These are phyloP conservation scores for Penicillium concentricum DNA, from an alignment of 2,329 filamentous ascomycete genomes.

Conservation along the genomic window DNA sequence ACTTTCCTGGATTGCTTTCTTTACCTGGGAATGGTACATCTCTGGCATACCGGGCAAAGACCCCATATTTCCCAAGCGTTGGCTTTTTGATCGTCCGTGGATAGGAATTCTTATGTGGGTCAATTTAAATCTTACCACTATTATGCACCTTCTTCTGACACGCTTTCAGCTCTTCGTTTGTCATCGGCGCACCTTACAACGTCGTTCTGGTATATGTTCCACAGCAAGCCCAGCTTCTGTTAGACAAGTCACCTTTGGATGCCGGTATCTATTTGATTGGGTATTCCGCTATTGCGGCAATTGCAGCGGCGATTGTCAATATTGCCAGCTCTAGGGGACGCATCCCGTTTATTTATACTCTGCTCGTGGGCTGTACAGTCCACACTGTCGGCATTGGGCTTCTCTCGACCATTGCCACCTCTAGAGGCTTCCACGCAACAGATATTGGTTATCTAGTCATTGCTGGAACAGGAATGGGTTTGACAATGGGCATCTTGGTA, in stretches of 20 bases:
- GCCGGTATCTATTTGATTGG: conserved; percentile 28
- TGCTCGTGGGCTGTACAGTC: conserved; percentile 24
- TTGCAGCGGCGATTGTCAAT: conserved; percentile 23
- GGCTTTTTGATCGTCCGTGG: conserved; percentile 26
- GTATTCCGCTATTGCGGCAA: conserved; percentile 25
- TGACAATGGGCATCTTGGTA: conserved; percentile 24
- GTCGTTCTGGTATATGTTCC: conserved; percentile 31
- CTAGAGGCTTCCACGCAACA: conserved; percentile 19
- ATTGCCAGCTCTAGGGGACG: conserved; percentile 22
- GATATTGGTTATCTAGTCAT: conserved; percentile 24
- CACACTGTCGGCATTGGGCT: conserved; percentile 29
- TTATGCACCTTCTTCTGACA: neutral
- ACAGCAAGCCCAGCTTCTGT: conserved; percentile 28
- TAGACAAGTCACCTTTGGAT: conserved; percentile 25
- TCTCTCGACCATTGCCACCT: conserved; percentile 20
- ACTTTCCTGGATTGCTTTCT: conserved; percentile 32
- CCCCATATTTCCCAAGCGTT: conserved; percentile 31
- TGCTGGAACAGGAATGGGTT: conserved; percentile 24
- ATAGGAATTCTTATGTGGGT: conserved; percentile 29
- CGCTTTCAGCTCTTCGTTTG: conserved; percentile 22
- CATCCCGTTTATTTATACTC: conserved; percentile 29
- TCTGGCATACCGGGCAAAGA: conserved; percentile 22
- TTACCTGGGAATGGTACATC: conserved; percentile 33
- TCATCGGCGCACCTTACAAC: conserved; percentile 28
- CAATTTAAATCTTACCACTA: neutral